Base-by-base conservation (phyloP, 2,329 filamentous ascomycete species). In the Fusarium albidum region DNA sequence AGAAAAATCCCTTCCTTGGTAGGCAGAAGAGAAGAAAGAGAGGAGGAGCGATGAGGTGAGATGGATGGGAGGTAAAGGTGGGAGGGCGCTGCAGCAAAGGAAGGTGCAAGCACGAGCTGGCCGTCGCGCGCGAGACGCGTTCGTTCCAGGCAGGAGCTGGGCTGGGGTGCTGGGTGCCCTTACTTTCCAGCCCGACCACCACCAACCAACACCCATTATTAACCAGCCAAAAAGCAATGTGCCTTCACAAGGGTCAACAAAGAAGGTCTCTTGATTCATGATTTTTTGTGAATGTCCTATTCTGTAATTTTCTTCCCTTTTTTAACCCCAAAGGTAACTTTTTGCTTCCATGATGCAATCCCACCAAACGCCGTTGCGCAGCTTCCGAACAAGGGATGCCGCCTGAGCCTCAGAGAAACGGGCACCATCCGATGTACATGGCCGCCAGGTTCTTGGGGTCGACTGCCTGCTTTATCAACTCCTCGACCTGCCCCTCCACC, bases 361-460 rank as follows among this genome's bases (percentile, higher is more conserved):
- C n/a, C 10, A 34, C 13, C n/a, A 32, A 40, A 37, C 33, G 9
- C 27, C 41, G 28, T 43, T 39, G 5, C 38, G 12, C 14, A 25
- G 31, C 44, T 13, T 21, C 45, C 11, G 15, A 21, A 25, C 41
- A 33, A 26, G 39, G 13, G 32, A 34, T 14, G 31, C 15, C 32
- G 35, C 38, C 41, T 31, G 21, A 7, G 15, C 27, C 6, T 62
- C 43, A 62, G 65, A 86, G 70, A 64, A 86, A 86, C 17, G 83
- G 80, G 68, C 82, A 84, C 94, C 94, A 98, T 15, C 95, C 95
- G 75, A 98, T 96, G 74, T 98, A 99, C 96, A 99, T 99, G 32
- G 87, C 85, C 14, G 91, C 85, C 74, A 99, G 73, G 71, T 95
- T 96, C 68, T 77, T 83, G 50, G 88, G 85, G 72, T 92, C 87